Percentiles rank a stretch among this genome's conserved stretches.
Conservation (phyloP, 805 yeast genomes). For the Saturnispora diversa region DNA sequence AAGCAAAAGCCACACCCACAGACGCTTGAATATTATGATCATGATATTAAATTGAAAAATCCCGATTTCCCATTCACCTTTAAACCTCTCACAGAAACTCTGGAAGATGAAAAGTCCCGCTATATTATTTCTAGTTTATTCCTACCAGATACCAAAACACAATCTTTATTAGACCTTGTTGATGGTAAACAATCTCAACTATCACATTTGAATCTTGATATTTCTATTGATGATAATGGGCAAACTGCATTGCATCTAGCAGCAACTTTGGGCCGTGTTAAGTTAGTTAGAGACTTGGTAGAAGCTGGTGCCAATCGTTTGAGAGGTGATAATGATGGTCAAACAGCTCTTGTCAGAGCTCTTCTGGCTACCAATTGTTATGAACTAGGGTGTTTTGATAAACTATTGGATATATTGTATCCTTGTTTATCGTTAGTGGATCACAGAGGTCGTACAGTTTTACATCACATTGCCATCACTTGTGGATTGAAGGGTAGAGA, state of each 20-base stretch:
- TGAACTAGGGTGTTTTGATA: conserved; percentile 68
- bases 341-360: conserved; percentile 78
- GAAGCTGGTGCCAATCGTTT: conserved; percentile 58
- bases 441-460: conserved; percentile 63
- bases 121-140: conserved; percentile 44
- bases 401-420: conserved; percentile 61
- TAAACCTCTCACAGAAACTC: conserved; percentile 34
- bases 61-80: conserved; percentile 42
- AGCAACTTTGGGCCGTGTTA: conserved; percentile 74
- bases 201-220: conserved; percentile 50
- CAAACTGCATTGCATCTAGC: conserved; percentile 96
- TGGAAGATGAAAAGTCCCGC: conserved; percentile 26
- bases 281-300: conserved; percentile 62
- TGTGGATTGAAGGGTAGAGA: conserved; percentile 71
- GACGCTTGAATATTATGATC: conserved; percentile 12
- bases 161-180: conserved; percentile 23
- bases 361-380: conserved; percentile 77
- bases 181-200: conserved; percentile 25
- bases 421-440: conserved; percentile 66
- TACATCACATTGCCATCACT: conserved; percentile 80
- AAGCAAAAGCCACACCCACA: conserved; percentile 8
- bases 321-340: conserved; percentile 75
- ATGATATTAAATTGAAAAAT: conserved; percentile 33
- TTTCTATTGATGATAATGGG: conserved; percentile 87
- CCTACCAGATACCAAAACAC: conserved; percentile 33